These are phyloP conservation scores for Paramecium bursaria DNA, from an alignment of 73 alveolate species.

Conservation along the genomic window DNA sequence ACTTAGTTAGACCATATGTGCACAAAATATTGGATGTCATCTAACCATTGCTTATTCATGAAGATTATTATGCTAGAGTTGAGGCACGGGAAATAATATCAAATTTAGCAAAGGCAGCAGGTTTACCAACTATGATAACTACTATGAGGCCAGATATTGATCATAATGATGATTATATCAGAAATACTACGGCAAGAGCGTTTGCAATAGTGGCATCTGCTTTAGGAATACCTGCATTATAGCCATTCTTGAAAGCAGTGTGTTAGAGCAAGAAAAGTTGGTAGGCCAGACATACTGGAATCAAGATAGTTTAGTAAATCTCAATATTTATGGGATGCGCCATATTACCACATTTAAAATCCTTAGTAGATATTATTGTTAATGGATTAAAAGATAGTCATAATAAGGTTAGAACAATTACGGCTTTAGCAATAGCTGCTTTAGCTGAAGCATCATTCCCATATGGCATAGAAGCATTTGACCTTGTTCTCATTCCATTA, in stretches of 20 bases:
- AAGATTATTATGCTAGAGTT: constrained; percentile 99
- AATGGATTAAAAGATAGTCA: constrained; percentile 97
- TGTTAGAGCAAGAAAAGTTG: constrained; percentile 98
- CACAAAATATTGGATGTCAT: constrained; percentile 98
- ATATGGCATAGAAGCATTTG: constrained; percentile 99
- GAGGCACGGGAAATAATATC: constrained; percentile 99
- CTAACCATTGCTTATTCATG: constrained; percentile 99
- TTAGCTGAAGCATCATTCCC: constrained; percentile 99
- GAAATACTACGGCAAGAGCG: constrained; percentile 98
- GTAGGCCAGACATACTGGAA: constrained; percentile 99
- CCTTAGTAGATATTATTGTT: constrained; percentile 97
- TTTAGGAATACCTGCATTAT: constrained; percentile 97
- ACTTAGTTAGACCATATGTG: constrained; percentile 98
- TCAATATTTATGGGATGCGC: constrained; percentile 99
- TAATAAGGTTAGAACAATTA: constrained; percentile 95
- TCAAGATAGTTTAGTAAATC: constrained; percentile 94
- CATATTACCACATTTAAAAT: constrained; percentile 97
- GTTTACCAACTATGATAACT: constrained; percentile 99
- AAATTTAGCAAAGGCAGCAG: constrained; percentile 99
- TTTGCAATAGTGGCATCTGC: constrained; percentile 99
- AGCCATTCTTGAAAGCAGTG: constrained; percentile 99
- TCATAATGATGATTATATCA: constrained; percentile 98
- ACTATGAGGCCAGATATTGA: constrained; percentile 99
- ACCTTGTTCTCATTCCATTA: constrained; percentile 94
- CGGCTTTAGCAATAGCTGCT: constrained; percentile 99